A percentile compares a stretch with the other conserved stretches of the same genome.
Conservation (phyloP, 495 filamentous ascomycete genomes). For the Niebla homalea region DNA sequence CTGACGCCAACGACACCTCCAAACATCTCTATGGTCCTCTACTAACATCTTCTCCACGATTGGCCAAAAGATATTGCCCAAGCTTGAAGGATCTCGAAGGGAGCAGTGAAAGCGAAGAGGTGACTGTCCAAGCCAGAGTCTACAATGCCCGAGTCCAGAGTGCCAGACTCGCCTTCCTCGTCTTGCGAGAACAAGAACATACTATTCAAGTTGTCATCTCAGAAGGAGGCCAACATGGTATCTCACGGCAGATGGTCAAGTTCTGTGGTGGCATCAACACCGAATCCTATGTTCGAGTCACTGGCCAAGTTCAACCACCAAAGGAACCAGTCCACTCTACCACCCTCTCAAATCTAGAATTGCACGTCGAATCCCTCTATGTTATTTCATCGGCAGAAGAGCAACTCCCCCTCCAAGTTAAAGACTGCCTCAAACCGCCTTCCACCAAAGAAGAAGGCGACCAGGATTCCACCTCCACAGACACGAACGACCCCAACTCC, state of each 20-base stretch:
- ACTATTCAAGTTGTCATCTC: slow-evolving; percentile 70
- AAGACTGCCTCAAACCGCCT: slow-evolving; percentile 43
- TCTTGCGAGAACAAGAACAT: slow-evolving; percentile 68
- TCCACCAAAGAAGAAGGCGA: slow-evolving; percentile 29
- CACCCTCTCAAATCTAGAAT: slow-evolving; percentile 59
- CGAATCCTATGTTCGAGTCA: slow-evolving; percentile 69
- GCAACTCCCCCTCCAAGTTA: slow-evolving; percentile 61
- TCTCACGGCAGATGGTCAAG: slow-evolving; percentile 72
- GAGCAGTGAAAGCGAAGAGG: slow-evolving; percentile 54
- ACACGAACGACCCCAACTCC: slow-evolving; percentile 46
- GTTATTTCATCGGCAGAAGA: slow-evolving; percentile 51
- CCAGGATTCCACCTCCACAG: slow-evolving; percentile 32
- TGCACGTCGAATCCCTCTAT: slow-evolving; percentile 70
- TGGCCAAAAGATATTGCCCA: not conserved
- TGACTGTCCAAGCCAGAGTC: slow-evolving; percentile 70
- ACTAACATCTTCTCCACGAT: slow-evolving; percentile 10
- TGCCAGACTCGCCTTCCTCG: slow-evolving; percentile 84
- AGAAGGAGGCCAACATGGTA: slow-evolving; percentile 32
- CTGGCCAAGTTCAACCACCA: slow-evolving; percentile 60
- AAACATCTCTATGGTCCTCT: slow-evolving; percentile 52
- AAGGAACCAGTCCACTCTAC: slow-evolving; percentile 67
- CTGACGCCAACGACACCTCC: slow-evolving; percentile 52
- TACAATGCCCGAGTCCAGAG: slow-evolving; percentile 81
- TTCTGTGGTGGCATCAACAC: slow-evolving; percentile 66
- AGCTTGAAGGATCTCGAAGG: slow-evolving; percentile 39